Conservation (phyloP, 2,329 filamentous ascomycete genomes). For the Aspergillus sp. region DNA sequence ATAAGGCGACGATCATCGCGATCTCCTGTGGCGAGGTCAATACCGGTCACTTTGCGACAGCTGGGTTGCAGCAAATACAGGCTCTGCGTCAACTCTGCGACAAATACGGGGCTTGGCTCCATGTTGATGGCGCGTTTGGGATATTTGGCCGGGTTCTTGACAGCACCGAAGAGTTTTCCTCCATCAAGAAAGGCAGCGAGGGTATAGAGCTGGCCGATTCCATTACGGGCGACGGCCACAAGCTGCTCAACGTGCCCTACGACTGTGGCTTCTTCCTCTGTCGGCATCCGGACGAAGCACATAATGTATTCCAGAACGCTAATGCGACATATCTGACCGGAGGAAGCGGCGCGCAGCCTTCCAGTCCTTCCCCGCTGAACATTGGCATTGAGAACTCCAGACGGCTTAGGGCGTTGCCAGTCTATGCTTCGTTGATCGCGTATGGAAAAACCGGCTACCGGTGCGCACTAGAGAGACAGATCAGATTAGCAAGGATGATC, state of each 20-base stretch:
- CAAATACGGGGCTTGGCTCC: slow-evolving; percentile 75
- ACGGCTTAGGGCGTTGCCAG: slow-evolving; percentile 84
- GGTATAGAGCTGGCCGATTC: slow-evolving; percentile 83
- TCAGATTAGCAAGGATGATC: slow-evolving; percentile 67
- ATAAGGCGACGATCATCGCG: slow-evolving; percentile 70
- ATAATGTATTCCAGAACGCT: slow-evolving; percentile 73
- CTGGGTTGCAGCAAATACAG: slow-evolving; percentile 56
- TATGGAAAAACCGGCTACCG: slow-evolving; percentile 70
- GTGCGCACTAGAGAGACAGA: slow-evolving; percentile 70
- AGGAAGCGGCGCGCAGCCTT: slow-evolving; percentile 30
- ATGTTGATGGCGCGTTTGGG: slow-evolving; percentile 89
- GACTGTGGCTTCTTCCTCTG: slow-evolving; percentile 90
- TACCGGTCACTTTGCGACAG: slow-evolving; percentile 74
- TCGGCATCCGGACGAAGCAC: slow-evolving; percentile 58
- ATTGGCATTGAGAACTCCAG: slow-evolving; percentile 88
- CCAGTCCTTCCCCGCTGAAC: slow-evolving; percentile 78
- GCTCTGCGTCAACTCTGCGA: slow-evolving; percentile 69
- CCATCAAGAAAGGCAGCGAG: slow-evolving; percentile 50
- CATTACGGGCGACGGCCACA: slow-evolving; percentile 83
- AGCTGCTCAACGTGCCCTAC: slow-evolving; percentile 92
- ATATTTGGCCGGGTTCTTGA: slow-evolving; percentile 71
- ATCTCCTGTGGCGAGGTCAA: slow-evolving; percentile 91
- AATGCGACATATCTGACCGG: slow-evolving; percentile 75
- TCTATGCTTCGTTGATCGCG: slow-evolving; percentile 75
- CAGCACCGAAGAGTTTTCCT: slow-evolving; percentile 55